Conservation (phyloP, 805 yeast species). For the Hanseniaspora clermontiae region DNA sequence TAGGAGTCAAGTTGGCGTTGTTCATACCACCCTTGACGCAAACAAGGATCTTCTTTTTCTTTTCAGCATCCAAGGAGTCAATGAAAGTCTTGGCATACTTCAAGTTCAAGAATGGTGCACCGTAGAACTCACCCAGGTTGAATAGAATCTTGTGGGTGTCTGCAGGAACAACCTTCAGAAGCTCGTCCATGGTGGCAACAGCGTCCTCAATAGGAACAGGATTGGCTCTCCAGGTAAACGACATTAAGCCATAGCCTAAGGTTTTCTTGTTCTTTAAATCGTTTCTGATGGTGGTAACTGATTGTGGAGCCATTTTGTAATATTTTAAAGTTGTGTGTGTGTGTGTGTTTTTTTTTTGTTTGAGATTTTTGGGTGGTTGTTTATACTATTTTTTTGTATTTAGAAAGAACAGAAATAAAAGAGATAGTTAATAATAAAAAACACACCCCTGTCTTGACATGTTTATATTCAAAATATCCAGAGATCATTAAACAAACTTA, state of each 20-base stretch:
- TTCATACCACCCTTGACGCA: slow-evolving; percentile 57
- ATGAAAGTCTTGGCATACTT: slow-evolving; percentile 46
- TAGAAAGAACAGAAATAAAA: background rate
- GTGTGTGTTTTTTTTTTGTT: too few species aligned
- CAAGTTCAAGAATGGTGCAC: slow-evolving; percentile 42
- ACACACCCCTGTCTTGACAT: too few species aligned
- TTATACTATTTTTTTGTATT: background rate
- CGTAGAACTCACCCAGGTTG: slow-evolving; percentile 75
- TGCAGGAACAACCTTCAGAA: slow-evolving; percentile 41
- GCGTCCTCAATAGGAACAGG: slow-evolving; percentile 46
- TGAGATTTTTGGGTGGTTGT: background rate
- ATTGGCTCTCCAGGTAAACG: slow-evolving; percentile 54
- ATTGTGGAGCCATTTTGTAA: background rate
- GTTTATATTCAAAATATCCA: too few species aligned
- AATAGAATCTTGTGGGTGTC: slow-evolving; percentile 36
- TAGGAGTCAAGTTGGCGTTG: slow-evolving; percentile 31
- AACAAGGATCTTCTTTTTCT: slow-evolving; percentile 42
- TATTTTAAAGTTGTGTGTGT: background rate
- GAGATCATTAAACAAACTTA: too few species aligned
- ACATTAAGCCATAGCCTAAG: slow-evolving; percentile 70
- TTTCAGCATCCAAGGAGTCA: slow-evolving; percentile 38
- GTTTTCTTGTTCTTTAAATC: slow-evolving; percentile 3
- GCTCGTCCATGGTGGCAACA: slow-evolving; percentile 26
- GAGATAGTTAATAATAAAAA: too few species aligned
- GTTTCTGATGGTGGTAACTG: background rate